Conservation (phyloP, 2,329 filamentous ascomycete species). For the Colletotrichum sp. region DNA sequence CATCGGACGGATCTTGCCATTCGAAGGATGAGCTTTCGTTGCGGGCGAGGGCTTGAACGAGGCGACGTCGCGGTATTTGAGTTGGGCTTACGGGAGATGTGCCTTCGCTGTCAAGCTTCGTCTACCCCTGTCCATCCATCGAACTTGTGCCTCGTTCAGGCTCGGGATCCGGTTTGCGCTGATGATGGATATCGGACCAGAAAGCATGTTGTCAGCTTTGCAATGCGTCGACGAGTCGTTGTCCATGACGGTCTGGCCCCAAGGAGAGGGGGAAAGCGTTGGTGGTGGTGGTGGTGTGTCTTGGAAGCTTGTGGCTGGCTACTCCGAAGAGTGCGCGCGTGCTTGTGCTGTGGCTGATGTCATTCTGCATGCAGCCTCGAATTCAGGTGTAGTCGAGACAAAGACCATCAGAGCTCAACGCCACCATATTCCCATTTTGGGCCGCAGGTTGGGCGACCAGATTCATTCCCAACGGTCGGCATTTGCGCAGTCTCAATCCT, state of each 20-base stretch:
- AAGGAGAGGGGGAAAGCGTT: background rate
- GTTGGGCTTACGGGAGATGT: background rate
- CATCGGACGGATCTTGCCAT: background rate
- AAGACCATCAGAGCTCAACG: background rate
- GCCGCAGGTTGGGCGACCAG: background rate
- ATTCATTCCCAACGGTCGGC: background rate
- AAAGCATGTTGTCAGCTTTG: background rate
- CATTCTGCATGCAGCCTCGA: background rate
- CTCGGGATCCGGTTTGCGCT: background rate
- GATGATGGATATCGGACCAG: background rate
- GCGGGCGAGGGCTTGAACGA: background rate
- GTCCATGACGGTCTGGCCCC: background rate
- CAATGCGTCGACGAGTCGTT: background rate
- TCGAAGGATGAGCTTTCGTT: background rate
- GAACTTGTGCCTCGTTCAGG: background rate
- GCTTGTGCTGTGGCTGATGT: background rate
- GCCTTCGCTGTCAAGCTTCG: background rate
- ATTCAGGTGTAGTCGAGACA: background rate
- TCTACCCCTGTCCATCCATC: background rate
- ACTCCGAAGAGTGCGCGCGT: background rate
- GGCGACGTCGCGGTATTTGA: background rate
- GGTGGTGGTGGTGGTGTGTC: background rate
- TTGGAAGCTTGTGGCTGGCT: background rate
- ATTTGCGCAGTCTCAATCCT: background rate
- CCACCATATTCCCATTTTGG: background rate